phyloP scores from a whole-genome alignment of 208 protist species.

The Balamuthia mandrillaris region DNA sequence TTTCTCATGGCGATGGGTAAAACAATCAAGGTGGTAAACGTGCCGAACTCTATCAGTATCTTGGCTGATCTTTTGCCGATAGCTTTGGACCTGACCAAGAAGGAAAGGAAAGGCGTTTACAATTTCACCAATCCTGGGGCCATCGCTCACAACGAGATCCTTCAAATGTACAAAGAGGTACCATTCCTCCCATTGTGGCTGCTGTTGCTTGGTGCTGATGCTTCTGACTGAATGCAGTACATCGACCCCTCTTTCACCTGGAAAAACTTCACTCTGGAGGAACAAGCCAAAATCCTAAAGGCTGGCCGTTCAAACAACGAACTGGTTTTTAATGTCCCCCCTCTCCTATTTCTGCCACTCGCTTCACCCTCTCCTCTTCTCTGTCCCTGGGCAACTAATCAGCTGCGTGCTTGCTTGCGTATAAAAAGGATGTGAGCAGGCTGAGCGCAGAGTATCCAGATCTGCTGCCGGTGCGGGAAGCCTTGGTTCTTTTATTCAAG shows the following conservation, averaged over 20 bases:
- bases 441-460: slow-evolving; percentile 43
- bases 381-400: background rate
- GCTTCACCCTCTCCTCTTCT: slow-evolving; percentile 26
- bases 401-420: background rate
- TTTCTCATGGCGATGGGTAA: background rate
- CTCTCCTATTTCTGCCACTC: too few relatives aligned
- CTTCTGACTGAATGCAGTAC: slow-evolving; percentile 40
- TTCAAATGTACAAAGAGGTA: slow-evolving; percentile 67
- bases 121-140: slow-evolving; percentile 75
- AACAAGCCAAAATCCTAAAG: slow-evolving; percentile 68
- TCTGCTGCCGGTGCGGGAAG: slow-evolving; percentile 31
- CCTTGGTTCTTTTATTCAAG: slow-evolving; percentile 1
- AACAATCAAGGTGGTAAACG: slow-evolving; percentile 62
- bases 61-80: slow-evolving; percentile 67
- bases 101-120: slow-evolving; percentile 58
- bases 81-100: slow-evolving; percentile 58
- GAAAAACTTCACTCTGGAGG: slow-evolving; percentile 67
- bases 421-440: slow-evolving; percentile 45
- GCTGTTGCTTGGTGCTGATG: background rate
- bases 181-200: background rate
- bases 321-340: too few relatives aligned
- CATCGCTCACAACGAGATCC: slow-evolving; percentile 71
- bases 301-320: slow-evolving; percentile 68
- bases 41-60: slow-evolving; percentile 70
- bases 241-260: slow-evolving; percentile 61